A percentile compares a stretch with the other conserved stretches of the same genome.
Evolutionary conservation across 2,329 filamentous ascomycete genomes (phyloP).

Genomic region (Dendryphion nanum): DNA sequence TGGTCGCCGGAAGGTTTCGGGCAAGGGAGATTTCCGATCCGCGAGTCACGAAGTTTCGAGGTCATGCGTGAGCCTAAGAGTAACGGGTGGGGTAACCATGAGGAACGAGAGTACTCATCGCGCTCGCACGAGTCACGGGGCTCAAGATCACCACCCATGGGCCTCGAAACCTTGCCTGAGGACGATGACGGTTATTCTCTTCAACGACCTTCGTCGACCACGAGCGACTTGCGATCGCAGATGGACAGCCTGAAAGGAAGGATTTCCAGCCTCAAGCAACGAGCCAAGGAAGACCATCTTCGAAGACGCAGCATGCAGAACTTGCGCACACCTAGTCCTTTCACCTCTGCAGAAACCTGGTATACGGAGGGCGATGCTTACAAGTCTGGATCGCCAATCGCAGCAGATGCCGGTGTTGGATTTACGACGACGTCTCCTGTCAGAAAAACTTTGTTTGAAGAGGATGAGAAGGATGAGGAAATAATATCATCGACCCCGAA

Average conservation of each 20-base stretch:
- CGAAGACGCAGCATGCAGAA: slow-evolving; percentile 75
- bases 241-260: slow-evolving; percentile 83
- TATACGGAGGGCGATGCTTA: slow-evolving; percentile 42
- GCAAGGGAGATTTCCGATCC: slow-evolving; percentile 35
- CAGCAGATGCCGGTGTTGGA: slow-evolving; percentile 29
- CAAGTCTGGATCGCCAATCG: slow-evolving; percentile 22
- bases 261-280: slow-evolving; percentile 75
- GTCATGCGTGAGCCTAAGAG: slow-evolving; percentile 33
- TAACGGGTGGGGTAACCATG: slow-evolving; percentile 15
- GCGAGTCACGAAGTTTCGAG: slow-evolving; percentile 42
- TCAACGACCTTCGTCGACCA: slow-evolving; percentile 68
- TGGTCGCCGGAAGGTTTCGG: slow-evolving; percentile 37
- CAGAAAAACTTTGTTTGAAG: slow-evolving; percentile 20
- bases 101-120: slow-evolving; percentile 27
- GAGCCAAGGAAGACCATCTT: slow-evolving; percentile 75
- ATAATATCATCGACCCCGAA: slow-evolving; percentile 9
- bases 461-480: slow-evolving; percentile 5
- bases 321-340: slow-evolving; percentile 72
- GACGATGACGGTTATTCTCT: slow-evolving; percentile 41
- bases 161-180: slow-evolving; percentile 44
- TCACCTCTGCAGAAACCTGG: slow-evolving; percentile 69
- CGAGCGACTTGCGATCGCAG: slow-evolving; percentile 74
- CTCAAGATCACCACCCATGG: slow-evolving; percentile 29
- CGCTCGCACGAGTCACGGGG: slow-evolving; percentile 40
- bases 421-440: slow-evolving; percentile 25